These are phyloP conservation scores for Colletotrichum plurivorum DNA, from an alignment of 2,329 filamentous ascomycete species.

Conservation along the genomic window DNA sequence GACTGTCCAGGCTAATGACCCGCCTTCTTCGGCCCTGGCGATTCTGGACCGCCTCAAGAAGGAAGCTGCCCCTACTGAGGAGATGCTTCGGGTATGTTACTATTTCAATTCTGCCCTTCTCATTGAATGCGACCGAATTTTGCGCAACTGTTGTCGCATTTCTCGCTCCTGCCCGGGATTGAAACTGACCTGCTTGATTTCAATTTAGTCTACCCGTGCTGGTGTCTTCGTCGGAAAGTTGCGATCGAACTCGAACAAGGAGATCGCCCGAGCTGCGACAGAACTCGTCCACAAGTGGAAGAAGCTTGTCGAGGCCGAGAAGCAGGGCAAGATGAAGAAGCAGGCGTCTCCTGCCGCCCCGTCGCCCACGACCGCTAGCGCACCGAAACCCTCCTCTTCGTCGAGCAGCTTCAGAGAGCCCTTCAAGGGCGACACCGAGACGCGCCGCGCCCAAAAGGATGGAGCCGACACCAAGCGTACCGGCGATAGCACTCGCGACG, in stretches of 20 bases:
- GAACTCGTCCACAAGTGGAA: slow-evolving; percentile 93
- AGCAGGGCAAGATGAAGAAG: slow-evolving; percentile 59
- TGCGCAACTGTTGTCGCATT: not conserved
- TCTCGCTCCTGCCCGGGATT: slow-evolving; percentile 6
- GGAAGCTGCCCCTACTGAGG: slow-evolving; percentile 87
- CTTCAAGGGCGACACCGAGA: slow-evolving; percentile 78
- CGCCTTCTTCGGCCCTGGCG: slow-evolving; percentile 77
- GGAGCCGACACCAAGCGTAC: slow-evolving; percentile 84
- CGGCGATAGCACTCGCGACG: slow-evolving; percentile 80
- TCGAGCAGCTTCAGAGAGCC: slow-evolving; percentile 50
- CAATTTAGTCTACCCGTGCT: slow-evolving; percentile 81
- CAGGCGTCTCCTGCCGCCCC: slow-evolving; percentile 61
- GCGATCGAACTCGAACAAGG: slow-evolving; percentile 82
- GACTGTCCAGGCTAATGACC: slow-evolving; percentile 81
- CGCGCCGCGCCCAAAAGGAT: slow-evolving; percentile 84
- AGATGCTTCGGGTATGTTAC: slow-evolving; percentile 82
- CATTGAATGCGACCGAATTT: slow-evolving; percentile 15
- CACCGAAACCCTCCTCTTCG: slow-evolving; percentile 61
- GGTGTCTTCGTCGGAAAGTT: slow-evolving; percentile 91
- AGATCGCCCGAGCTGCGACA: slow-evolving; percentile 81
- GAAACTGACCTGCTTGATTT: slow-evolving; percentile 29
- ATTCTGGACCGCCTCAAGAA: slow-evolving; percentile 85
- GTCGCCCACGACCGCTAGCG: slow-evolving; percentile 64
- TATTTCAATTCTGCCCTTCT: not conserved
- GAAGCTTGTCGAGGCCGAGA: slow-evolving; percentile 79